Percentiles rank a stretch among this genome's conserved stretches.
Conservation (phyloP, 345 rosid species). For the Aquilaria yunnanensis region DNA sequence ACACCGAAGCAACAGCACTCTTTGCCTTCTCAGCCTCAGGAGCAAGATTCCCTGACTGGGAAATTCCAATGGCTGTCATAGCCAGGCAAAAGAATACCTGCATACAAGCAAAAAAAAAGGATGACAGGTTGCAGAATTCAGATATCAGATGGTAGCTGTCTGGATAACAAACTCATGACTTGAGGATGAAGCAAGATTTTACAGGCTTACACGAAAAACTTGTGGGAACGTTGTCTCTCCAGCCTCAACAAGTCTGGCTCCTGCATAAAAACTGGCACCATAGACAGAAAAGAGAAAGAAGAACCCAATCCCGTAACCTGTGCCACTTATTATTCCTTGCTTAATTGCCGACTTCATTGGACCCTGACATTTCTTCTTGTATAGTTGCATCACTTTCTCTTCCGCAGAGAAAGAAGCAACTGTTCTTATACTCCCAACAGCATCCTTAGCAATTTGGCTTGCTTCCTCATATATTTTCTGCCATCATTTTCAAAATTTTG, state of each 20-base stretch:
- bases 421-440: constrained; percentile 80
- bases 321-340: constrained; percentile 62
- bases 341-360: constrained; percentile 61
- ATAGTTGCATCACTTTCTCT: constrained; percentile 69
- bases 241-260: constrained; percentile 57
- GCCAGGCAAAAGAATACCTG: constrained; percentile 71
- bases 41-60: constrained; percentile 58
- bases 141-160: no score
- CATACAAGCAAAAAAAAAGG: neutral
- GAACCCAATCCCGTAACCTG: constrained; percentile 56
- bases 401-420: constrained; percentile 87
- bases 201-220: constrained; percentile 50
- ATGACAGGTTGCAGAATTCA: no score
- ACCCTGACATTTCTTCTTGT: constrained; percentile 62
- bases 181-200: no score
- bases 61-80: constrained; percentile 46
- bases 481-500: neutral
- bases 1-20: constrained; percentile 58
- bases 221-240: constrained; percentile 48
- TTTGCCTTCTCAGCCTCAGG: constrained; percentile 55
- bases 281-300: constrained; percentile 48
- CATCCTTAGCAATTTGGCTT: constrained; percentile 79
- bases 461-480: constrained; percentile 89
- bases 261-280: constrained; percentile 64
- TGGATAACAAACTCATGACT: no score